Evolutionary conservation across 2,329 filamentous ascomycete genomes (phyloP).

Genomic region (Aspergillus amoenus): DNA sequence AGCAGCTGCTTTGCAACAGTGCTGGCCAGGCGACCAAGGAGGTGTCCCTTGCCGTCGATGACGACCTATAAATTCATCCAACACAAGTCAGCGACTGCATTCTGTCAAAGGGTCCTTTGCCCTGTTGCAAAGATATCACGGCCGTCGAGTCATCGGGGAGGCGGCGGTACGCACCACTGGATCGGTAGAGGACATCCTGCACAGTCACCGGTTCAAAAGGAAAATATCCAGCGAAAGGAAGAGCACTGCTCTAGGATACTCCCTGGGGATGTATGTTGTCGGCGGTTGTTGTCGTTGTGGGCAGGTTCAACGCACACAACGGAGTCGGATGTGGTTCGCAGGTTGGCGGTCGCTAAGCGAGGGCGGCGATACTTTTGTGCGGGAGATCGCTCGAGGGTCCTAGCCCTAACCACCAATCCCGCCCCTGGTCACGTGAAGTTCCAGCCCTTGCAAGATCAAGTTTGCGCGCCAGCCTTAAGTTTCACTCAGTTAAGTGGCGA

Average conservation of each 20-base stretch:
- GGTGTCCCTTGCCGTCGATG: conserved; percentile 99
- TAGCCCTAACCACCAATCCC: conserved; percentile 42
- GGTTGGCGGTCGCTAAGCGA: conserved; percentile 41
- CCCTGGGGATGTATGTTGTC: conserved; percentile 46
- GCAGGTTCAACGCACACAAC: conserved; percentile 44
- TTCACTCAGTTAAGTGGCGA: background rate
- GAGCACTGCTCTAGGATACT: conserved; percentile 43
- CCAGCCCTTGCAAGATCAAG: background rate
- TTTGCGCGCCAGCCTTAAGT: background rate
- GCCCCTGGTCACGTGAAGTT: conserved; percentile 27
- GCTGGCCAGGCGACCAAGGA: conserved; percentile 97
- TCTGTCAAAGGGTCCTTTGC: background rate
- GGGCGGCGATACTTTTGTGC: conserved; percentile 36
- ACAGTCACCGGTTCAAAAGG: conserved; percentile 42
- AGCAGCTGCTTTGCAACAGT: conserved; percentile 99
- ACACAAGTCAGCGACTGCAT: conserved; percentile 42
- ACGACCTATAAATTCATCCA: conserved; percentile 69
- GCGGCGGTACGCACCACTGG: conserved; percentile 57
- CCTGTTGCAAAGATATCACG: conserved; percentile 1
- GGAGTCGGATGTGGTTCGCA: conserved; percentile 40
- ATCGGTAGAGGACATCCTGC: conserved; percentile 66
- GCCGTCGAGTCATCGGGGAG: conserved; percentile 5
- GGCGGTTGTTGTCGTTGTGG: conserved; percentile 49
- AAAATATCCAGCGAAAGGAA: conserved; percentile 42
- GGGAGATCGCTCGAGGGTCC: conserved; percentile 33